Evolutionary conservation across 176 grass and related monocot genomes (phyloP).

Genomic region (Chloris gayana): DNA sequence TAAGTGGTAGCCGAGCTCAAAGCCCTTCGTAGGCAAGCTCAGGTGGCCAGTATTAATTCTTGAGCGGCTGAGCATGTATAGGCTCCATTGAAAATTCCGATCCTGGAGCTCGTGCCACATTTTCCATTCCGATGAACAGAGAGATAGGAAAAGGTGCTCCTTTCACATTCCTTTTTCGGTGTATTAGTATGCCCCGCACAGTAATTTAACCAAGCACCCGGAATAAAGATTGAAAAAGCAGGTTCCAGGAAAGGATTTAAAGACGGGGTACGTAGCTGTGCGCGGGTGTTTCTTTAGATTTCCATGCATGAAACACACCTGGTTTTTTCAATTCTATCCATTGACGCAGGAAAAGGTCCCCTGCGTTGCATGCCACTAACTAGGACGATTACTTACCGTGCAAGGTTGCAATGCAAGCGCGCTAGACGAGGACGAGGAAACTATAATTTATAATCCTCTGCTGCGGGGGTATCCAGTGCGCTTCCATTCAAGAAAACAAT

Average conservation of each 20-base stretch:
- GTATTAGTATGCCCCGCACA: slow-evolving; percentile 20
- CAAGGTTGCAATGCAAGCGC: slow-evolving; percentile 8
- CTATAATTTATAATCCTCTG: no score
- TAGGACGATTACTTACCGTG: slow-evolving; percentile 27
- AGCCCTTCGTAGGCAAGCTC: not conserved
- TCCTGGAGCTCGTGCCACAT: not conserved
- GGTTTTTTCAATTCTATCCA: not conserved
- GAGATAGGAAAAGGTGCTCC: not conserved
- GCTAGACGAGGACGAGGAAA: no score
- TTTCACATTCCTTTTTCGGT: not conserved
- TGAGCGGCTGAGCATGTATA: not conserved
- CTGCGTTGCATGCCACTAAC: not conserved
- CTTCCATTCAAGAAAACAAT: not conserved
- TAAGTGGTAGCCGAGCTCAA: not conserved
- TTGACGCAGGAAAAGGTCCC: not conserved
- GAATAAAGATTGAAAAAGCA: slow-evolving; percentile 3
- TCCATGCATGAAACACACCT: not conserved
- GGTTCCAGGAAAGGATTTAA: not conserved
- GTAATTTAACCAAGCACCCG: not conserved
- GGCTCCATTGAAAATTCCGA: not conserved
- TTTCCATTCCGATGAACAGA: not conserved
- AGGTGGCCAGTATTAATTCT: not conserved
- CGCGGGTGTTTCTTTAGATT: not conserved
- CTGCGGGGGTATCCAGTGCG: not conserved
- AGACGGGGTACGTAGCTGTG: not conserved